These are phyloP conservation scores for Exobasidium cylindrosporum DNA, from an alignment of 1,284 basidiomycete species.

Conservation along the genomic window DNA sequence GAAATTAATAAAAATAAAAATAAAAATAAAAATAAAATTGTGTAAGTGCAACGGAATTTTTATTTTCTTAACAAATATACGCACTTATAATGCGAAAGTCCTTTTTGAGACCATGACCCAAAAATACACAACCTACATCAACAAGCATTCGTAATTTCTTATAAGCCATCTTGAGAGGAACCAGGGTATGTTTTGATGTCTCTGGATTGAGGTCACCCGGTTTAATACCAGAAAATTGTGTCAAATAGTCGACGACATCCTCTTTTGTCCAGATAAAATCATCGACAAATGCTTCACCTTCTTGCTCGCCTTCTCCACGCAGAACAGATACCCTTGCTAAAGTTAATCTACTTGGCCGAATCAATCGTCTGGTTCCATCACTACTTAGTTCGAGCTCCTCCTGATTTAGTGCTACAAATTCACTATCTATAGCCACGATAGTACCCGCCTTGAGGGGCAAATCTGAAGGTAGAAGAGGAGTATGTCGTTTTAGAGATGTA, in stretches of 20 bases:
- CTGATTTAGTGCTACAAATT: conserved; percentile 93
- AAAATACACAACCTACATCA: conserved; percentile 91
- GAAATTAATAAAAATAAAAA: neutral
- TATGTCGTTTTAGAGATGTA: conserved; percentile 70
- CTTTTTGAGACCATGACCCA: conserved; percentile 97
- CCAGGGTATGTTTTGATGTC: conserved; percentile 79
- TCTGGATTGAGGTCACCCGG: conserved; percentile 86
- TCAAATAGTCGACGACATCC: conserved; percentile 90
- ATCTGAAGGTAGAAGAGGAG: conserved; percentile 60
- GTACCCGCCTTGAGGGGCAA: conserved; percentile 75
- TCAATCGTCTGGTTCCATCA: conserved; percentile 86
- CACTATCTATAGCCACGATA: conserved; percentile 90
- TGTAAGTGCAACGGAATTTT: conserved; percentile 5
- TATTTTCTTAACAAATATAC: conserved; percentile 65
- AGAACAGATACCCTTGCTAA: conserved; percentile 92
- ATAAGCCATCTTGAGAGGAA: conserved; percentile 92
- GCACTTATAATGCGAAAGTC: conserved; percentile 90
- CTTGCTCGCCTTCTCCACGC: conserved; percentile 74
- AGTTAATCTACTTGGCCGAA: conserved; percentile 84
- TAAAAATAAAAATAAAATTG: no score
- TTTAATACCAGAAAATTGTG: conserved; percentile 87
- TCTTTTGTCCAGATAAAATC: conserved; percentile 97
- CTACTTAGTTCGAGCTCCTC: conserved; percentile 94
- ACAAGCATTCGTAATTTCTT: conserved; percentile 94
- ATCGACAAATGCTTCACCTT: conserved; percentile 89